A percentile compares a stretch with the other conserved stretches of the same genome.
Conservation (phyloP, 331 rosid genomes). For the Rosa hybrid region DNA sequence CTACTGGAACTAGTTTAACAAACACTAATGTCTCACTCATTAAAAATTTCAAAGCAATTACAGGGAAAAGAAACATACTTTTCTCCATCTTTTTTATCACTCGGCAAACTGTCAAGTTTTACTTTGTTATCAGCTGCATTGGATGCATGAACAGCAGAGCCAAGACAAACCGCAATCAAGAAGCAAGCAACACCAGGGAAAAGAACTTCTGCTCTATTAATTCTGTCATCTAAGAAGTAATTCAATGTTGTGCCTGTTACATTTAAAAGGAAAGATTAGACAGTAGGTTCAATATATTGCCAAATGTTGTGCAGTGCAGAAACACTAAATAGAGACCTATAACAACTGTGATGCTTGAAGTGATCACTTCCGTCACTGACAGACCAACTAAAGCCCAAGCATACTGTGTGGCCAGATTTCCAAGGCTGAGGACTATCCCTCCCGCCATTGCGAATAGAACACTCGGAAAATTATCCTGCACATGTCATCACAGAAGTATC, state of each 20-base stretch:
- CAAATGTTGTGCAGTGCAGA: background rate
- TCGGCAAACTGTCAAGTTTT: constrained; percentile 50
- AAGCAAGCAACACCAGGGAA: constrained; percentile 94
- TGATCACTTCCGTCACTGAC: constrained; percentile 81
- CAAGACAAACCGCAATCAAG: constrained; percentile 88
- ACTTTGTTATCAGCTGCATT: constrained; percentile 75
- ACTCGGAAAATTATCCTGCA: constrained; percentile 83
- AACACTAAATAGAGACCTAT: constrained; percentile 52
- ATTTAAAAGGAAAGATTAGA: constrained; percentile 13
- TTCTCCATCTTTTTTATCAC: constrained; percentile 32
- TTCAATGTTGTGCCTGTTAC: constrained; percentile 79
- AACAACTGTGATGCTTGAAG: constrained; percentile 81
- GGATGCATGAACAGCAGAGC: constrained; percentile 83
- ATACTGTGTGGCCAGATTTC: constrained; percentile 83
- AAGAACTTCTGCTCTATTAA: constrained; percentile 82
- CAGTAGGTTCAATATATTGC: constrained; percentile 5
- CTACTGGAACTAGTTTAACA: background rate
- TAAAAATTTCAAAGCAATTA: background rate
- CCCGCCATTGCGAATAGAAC: constrained; percentile 85
- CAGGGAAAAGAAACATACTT: constrained; percentile 42
- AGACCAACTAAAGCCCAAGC: constrained; percentile 93
- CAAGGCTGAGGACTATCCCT: constrained; percentile 81
- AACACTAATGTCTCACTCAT: background rate
- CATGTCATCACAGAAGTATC: constrained; percentile 14
- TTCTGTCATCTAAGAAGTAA: constrained; percentile 83